phyloP scores from a whole-genome alignment of 75 land plant genomes.

The Cryptomeria japonica region DNA sequence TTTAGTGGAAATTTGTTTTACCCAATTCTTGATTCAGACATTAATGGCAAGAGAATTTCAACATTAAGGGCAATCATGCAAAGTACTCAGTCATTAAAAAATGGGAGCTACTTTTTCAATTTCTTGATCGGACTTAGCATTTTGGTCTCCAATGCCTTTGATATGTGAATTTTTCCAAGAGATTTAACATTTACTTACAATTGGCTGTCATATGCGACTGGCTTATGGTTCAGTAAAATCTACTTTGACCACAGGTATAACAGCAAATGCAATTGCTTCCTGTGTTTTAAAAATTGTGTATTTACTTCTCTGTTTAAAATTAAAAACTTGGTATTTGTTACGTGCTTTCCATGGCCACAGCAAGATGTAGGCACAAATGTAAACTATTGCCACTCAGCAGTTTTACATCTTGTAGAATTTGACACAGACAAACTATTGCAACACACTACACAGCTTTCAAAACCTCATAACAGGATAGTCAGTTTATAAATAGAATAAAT shows the following conservation, averaged over 20 bases:
- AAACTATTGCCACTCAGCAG: too few species aligned
- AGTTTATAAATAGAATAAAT: too few species aligned
- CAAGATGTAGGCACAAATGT: too few species aligned
- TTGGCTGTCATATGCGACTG: neutral
- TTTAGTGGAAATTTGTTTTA: neutral
- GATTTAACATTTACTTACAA: neutral
- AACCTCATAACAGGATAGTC: too few species aligned
- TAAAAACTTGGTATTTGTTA: neutral
- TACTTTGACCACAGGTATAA: neutral
- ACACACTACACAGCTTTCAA: too few species aligned
- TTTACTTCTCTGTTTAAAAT: neutral
- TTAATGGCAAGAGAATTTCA: neutral
- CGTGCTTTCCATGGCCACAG: neutral
- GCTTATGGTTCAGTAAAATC: neutral
- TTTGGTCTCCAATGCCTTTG: neutral
- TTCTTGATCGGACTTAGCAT: neutral
- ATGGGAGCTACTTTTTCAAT: neutral
- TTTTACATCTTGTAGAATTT: too few species aligned
- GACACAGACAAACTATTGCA: too few species aligned
- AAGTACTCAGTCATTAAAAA: neutral
- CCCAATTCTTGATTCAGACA: neutral
- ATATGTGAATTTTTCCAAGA: neutral
- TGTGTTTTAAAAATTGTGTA: neutral
- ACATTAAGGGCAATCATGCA: neutral
- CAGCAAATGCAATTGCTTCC: neutral